A percentile compares a stretch with the other conserved stretches of the same genome.
Evolutionary conservation across 139 green algal genomes (phyloP).

Genomic region (Chlorella sp.): DNA sequence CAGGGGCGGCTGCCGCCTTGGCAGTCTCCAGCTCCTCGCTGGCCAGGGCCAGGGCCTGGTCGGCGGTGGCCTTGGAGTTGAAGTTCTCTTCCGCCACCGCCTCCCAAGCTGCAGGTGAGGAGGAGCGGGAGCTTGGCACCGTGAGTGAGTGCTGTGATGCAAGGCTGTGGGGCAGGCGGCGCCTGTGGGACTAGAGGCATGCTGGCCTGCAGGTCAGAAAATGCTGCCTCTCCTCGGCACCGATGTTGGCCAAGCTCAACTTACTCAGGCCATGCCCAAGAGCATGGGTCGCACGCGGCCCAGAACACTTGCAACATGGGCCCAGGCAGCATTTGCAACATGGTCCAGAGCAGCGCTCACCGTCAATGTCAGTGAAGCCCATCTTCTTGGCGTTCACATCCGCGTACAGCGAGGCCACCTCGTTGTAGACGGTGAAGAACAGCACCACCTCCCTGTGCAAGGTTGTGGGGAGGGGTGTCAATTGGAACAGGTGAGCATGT

Average conservation of each 20-base stretch:
- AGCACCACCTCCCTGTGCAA: conserved; percentile 47
- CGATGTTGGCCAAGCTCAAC: too few species aligned
- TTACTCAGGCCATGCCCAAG: too few species aligned
- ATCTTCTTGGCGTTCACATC: conserved; percentile 55
- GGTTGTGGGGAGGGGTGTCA: not conserved
- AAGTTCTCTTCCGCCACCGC: not conserved
- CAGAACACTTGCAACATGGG: too few species aligned
- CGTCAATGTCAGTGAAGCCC: conserved; percentile 2
- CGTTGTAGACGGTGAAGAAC: conserved; percentile 44
- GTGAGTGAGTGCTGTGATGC: too few species aligned
- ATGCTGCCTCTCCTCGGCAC: too few species aligned
- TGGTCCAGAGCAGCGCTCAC: not conserved
- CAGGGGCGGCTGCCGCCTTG: too few species aligned
- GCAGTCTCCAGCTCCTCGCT: not conserved
- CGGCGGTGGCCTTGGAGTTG: not conserved
- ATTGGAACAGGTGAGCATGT: not conserved
- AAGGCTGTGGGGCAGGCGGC: too few species aligned
- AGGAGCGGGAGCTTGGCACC: not conserved
- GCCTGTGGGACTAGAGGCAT: too few species aligned
- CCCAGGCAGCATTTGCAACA: too few species aligned
- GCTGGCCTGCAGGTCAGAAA: too few species aligned
- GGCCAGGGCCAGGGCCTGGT: not conserved
- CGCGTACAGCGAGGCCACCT: conserved; percentile 29
- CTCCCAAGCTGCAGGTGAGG: conserved; percentile 16
- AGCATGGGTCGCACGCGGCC: too few species aligned